Conservation (phyloP, 1,284 basidiomycete species). For the Volvariella surrecta region DNA sequence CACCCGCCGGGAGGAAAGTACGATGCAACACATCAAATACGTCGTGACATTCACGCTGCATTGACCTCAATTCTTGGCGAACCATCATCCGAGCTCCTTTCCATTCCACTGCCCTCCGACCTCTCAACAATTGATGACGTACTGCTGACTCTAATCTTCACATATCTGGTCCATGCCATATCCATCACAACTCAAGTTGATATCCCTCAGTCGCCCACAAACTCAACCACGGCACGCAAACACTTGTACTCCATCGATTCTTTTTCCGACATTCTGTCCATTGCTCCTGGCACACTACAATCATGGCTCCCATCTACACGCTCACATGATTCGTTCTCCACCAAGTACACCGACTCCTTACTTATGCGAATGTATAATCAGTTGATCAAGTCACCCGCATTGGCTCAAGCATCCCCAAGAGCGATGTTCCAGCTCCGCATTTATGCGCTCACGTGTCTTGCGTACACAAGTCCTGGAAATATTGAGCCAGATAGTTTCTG, state of each 20-base stretch:
- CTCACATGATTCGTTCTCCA: constrained; percentile 28
- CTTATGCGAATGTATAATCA: constrained; percentile 50
- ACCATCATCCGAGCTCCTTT: constrained; percentile 29
- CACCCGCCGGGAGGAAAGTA: constrained; percentile 27
- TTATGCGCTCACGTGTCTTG: constrained; percentile 39
- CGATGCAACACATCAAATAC: constrained; percentile 34
- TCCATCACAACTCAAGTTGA: constrained; percentile 25
- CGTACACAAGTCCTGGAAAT: constrained; percentile 31
- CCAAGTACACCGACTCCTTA: constrained; percentile 47
- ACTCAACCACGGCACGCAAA: constrained; percentile 10
- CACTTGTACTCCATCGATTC: neutral
- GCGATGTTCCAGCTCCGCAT: constrained; percentile 38
- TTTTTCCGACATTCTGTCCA: neutral
- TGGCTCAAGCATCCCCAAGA: constrained; percentile 8
- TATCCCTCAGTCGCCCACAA: constrained; percentile 11
- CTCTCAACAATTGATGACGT: constrained; percentile 23
- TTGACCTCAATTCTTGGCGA: constrained; percentile 26
- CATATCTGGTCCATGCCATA: constrained; percentile 46
- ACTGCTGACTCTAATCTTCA: constrained; percentile 46
- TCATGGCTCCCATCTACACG: constrained; percentile 37
- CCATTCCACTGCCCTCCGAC: constrained; percentile 32
- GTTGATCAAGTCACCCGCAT: constrained; percentile 30
- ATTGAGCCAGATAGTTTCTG: constrained; percentile 46
- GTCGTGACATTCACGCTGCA: constrained; percentile 36
- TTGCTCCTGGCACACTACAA: constrained; percentile 27